phyloP scores from a whole-genome alignment of 2,329 filamentous ascomycete species.

The Xylaria sp. region DNA sequence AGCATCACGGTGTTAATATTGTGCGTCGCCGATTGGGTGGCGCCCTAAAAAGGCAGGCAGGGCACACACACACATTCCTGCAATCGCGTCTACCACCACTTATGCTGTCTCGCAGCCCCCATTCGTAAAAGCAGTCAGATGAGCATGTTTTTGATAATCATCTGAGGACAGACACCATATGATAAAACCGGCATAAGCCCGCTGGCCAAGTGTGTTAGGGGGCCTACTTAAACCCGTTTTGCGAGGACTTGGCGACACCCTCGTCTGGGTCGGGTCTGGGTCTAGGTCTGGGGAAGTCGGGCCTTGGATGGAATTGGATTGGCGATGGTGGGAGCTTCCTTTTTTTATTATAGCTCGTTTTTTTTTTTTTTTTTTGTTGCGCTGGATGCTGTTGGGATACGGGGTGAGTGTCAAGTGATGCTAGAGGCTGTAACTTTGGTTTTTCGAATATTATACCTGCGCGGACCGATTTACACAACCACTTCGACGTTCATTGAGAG shows the following conservation, averaged over 20 bases:
- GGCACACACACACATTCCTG: neutral
- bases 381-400: too few relatives aligned
- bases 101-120: neutral
- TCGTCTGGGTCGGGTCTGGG: too few relatives aligned
- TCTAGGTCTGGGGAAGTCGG: too few relatives aligned
- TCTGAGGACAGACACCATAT: neutral
- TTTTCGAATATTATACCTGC: too few relatives aligned
- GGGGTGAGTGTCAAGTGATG: too few relatives aligned
- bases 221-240: neutral
- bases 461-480: neutral
- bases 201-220: neutral
- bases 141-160: slow-evolving; percentile 7
- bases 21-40: slow-evolving; percentile 7
- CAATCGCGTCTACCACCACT: neutral
- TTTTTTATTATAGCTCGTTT: neutral
- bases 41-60: slow-evolving; percentile 5
- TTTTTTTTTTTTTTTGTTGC: neutral
- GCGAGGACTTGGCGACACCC: neutral
- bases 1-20: slow-evolving; percentile 17
- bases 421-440: too few relatives aligned
- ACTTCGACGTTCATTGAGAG: neutral
- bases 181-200: neutral
- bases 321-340: neutral
- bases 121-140: slow-evolving; percentile 8
- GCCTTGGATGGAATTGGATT: too few relatives aligned